Base-by-base conservation (phyloP, 305 asterid species). In the Plantago coronopus region DNA sequence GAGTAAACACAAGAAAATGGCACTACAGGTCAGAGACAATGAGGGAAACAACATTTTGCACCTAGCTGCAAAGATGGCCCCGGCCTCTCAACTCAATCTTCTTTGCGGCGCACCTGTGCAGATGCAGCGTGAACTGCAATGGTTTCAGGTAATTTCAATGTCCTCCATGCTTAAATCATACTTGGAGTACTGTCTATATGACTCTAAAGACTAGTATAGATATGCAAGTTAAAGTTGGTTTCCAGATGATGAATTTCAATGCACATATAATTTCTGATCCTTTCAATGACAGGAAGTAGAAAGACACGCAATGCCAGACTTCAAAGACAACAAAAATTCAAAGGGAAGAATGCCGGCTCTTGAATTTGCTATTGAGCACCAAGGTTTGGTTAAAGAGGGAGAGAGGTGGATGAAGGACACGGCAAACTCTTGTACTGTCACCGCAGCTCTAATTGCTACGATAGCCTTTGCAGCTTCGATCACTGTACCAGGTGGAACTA, bases 101-200 rank as follows among this genome's bases (percentile, higher is more conserved):
- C 72, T 68, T 20, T 47, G 74, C 11, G 85, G 85, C 51, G 70
- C 79, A 10, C 78, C 79, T 66, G 55, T 71, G 55, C 77, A 79
- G 67, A 76, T 79, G 81, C 81, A 73, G 38, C 75, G 65, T 1
- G 84, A 79, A 57, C 54, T 79, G 25, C 81, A 73, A 47, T 79
- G 79, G 85, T 79, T 64, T 17, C 63, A 76, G 85, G 85, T 79
- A 48, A 11, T 21, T 40, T 29, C 48, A 31, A 16, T 21, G 18
- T 2, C 46, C 14, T 12, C 15, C 45, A 7, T 29, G 37, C 22
- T 1, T 48, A 17, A 14, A 43, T 23, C 43, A 9, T 34, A 34
- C 2, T 34, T 55, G 19, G 17, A 29, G 56, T 47, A 34, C 34
- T 6, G 18, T 54, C 47, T 61, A 17, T n/a, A 11, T 15, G 38